Base-by-base conservation (phyloP, 768 basidiomycete genomes). In the Tephrocybe rancida region DNA sequence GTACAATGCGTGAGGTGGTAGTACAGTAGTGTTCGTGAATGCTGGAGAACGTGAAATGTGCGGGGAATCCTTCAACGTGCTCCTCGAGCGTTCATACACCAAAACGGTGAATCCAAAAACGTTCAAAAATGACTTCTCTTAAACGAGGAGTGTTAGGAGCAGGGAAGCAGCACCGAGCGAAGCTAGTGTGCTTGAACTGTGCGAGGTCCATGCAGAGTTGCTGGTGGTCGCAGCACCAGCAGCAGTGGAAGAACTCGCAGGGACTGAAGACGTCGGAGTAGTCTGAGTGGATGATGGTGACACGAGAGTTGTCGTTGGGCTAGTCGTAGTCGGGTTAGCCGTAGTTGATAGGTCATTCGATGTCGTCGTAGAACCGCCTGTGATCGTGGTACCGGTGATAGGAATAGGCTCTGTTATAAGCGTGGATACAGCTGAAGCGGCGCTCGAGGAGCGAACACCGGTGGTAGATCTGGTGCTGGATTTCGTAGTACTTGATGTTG, bases 381-480 rank as follows among this genome's bases (percentile, higher is more conserved):
- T 71, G 22, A 70, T 71, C 8, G 54, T 59, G 24, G 65, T 62
- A 9, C 70, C 67, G 10, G 65, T 71, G 44, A 71, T 67, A 7
- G 72, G 68, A 18, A 68, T 65, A 37, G 72, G 69, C 3, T 62
- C 50, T 10, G 67, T 62, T 49, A 65, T 61, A 24, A 62, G 58
- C n/a, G 59, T 57, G 1, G 67, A 61, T 11, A 52, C 44, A 24
- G 67, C 59, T 16, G 62, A 55, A n/a, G 58, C 62, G 22, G 57
- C 48, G 22, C 57, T 55, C 2, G 60, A 47, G 11, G 68, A 53
- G 21, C 37, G 29, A 9, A 52, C 34, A 24, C 4, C 49, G 50
- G 26, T 44, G 29, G 34, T 18, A 43, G 24, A n/a, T n/a, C n/a
- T 34, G 39, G 41, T 5, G 47, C 21, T 14, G 19, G 43, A 22